These are phyloP conservation scores for Agapanthus africanus DNA, from an alignment of 106 monocot species.

Conservation along the genomic window DNA sequence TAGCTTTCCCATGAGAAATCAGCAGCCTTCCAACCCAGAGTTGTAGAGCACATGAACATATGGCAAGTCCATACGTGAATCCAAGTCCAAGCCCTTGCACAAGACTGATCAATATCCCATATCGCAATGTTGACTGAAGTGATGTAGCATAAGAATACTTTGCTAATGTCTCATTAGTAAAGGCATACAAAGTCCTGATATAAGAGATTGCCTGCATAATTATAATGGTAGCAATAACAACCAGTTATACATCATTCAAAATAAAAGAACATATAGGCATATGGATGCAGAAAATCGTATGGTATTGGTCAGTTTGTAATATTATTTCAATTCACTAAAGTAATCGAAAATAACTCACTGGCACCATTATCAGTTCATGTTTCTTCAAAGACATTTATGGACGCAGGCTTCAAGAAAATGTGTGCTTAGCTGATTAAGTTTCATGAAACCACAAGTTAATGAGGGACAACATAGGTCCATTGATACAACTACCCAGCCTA, in stretches of 20 bases:
- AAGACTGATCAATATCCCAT: slow-evolving; percentile 94
- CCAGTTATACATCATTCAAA: background rate
- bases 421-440: background rate
- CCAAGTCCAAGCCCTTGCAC: slow-evolving; percentile 98
- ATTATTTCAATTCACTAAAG: background rate
- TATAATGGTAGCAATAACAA: background rate
- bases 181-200: slow-evolving; percentile 86
- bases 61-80: slow-evolving; percentile 98
- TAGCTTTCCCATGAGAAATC: slow-evolving; percentile 57
- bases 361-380: background rate
- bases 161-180: slow-evolving; percentile 94
- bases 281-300: background rate
- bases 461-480: background rate
- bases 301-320: background rate
- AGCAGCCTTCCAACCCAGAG: slow-evolving; percentile 90
- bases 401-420: background rate
- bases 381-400: background rate
- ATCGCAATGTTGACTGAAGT: slow-evolving; percentile 91
- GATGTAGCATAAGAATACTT: slow-evolving; percentile 99
- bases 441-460: background rate
- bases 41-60: slow-evolving; percentile 94
- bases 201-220: slow-evolving; percentile 84
- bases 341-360: background rate
- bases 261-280: background rate
- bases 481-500: background rate